phyloP scores from a whole-genome alignment of 805 yeast genomes.

The Wickerhamomyces alni region DNA sequence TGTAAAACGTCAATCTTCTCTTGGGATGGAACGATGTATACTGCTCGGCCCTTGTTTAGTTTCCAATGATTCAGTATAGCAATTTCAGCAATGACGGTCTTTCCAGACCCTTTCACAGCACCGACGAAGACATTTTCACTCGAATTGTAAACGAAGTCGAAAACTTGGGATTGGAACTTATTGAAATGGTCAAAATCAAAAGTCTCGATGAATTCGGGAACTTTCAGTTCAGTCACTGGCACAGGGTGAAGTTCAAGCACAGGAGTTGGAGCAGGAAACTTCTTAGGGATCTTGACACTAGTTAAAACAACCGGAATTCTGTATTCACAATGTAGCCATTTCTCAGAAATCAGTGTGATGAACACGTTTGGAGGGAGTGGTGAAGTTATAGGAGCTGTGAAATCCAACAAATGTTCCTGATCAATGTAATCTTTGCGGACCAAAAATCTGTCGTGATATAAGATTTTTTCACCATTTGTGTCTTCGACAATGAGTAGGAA shows the following conservation, averaged over 20 bases:
- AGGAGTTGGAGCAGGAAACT: conserved; percentile 57
- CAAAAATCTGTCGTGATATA: conserved; percentile 50
- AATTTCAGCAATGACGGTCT: conserved; percentile 63
- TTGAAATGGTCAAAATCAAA: conserved; percentile 56
- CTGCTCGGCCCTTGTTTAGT: conserved; percentile 59
- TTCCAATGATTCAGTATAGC: conserved; percentile 72
- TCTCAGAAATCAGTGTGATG: conserved; percentile 67
- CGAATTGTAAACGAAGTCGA: conserved; percentile 50
- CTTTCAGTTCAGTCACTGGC: conserved; percentile 41
- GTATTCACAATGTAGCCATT: conserved; percentile 75
- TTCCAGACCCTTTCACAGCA: conserved; percentile 71
- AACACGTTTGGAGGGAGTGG: conserved; percentile 67
- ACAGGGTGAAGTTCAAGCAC: conserved; percentile 46
- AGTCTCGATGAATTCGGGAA: conserved; percentile 38
- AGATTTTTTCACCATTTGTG: conserved; percentile 68
- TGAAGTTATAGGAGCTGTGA: conserved; percentile 54
- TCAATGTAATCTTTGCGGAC: conserved; percentile 45
- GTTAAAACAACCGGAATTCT: conserved; percentile 54
- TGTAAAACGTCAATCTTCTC: conserved; percentile 42
- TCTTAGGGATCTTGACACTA: conserved; percentile 50
- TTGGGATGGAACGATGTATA: conserved; percentile 65
- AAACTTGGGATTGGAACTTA: conserved; percentile 66
- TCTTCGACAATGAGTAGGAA: conserved; percentile 77
- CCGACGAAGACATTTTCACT: conserved; percentile 63
- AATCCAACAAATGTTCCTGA: conserved; percentile 52